Evolutionary conservation across 768 basidiomycete species (phyloP).

Genomic region (Hericium coralloides): DNA sequence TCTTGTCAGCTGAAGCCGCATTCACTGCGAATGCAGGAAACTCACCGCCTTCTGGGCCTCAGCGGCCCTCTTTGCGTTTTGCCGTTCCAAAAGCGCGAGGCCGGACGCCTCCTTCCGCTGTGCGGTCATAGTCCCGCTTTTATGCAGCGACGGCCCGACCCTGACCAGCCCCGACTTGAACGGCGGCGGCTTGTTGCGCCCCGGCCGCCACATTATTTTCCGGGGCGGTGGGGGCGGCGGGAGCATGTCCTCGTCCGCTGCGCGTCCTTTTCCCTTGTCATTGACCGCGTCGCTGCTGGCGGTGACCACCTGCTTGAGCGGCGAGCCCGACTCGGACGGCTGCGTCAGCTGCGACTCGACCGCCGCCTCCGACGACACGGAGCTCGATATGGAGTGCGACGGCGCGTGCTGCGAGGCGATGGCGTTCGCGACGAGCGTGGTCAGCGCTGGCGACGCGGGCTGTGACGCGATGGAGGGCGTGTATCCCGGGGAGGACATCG

Average conservation of each 20-base stretch:
- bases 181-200: background rate
- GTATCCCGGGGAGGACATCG: background rate
- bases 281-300: background rate
- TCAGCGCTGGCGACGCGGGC: background rate
- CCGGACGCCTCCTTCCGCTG: no score
- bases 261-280: background rate
- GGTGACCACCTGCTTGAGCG: background rate
- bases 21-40: no score
- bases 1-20: background rate
- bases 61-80: no score
- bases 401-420: constrained; percentile 34
- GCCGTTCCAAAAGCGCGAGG: no score
- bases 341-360: constrained; percentile 24
- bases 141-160: background rate
- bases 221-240: background rate
- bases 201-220: no score
- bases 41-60: no score
- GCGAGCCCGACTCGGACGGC: background rate
- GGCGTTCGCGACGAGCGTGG: constrained; percentile 18
- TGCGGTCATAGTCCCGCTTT: background rate
- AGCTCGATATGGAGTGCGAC: constrained; percentile 36
- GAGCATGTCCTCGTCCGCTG: background rate
- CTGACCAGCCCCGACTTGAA: background rate
- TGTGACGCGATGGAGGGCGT: background rate
- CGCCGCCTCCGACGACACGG: constrained; percentile 85